Evolutionary conservation across 2,329 filamentous ascomycete genomes (phyloP).

Genomic region (Zelopaecilomyces penicillatus): DNA sequence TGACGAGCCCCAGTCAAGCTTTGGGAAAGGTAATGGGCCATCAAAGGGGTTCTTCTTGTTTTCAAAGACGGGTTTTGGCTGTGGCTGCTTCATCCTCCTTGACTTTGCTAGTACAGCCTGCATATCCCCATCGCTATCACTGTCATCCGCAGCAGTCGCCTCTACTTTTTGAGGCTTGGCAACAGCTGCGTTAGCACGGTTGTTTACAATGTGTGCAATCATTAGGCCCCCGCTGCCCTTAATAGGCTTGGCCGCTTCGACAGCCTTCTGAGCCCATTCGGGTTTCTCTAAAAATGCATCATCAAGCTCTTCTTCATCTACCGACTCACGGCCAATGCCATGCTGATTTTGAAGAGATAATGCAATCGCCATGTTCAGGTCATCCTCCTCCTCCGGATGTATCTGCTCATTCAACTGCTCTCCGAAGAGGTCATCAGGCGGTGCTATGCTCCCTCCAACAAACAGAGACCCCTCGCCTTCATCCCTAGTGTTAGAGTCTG

Average conservation of each 20-base stretch:
- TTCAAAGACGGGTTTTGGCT: slow-evolving; percentile 30
- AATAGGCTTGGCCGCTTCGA: slow-evolving; percentile 42
- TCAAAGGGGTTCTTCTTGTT: slow-evolving; percentile 58
- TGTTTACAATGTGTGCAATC: slow-evolving; percentile 68
- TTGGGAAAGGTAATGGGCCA: slow-evolving; percentile 86
- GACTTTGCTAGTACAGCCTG: slow-evolving; percentile 67
- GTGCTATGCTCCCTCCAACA: slow-evolving; percentile 21
- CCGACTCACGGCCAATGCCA: slow-evolving; percentile 25
- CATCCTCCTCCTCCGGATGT: slow-evolving; percentile 40
- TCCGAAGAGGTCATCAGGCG: slow-evolving; percentile 9
- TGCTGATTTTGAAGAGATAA: slow-evolving; percentile 69
- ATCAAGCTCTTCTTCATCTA: slow-evolving; percentile 38
- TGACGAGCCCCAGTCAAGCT: slow-evolving; percentile 61
- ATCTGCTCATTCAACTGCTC: slow-evolving; percentile 29
- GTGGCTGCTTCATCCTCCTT: slow-evolving; percentile 46
- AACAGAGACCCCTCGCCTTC: slow-evolving; percentile 43
- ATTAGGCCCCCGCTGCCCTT: slow-evolving; percentile 45
- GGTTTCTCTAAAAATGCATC: slow-evolving; percentile 39
- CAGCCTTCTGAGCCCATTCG: slow-evolving; percentile 49
- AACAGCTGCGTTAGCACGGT: slow-evolving; percentile 56
- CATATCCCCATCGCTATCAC: slow-evolving; percentile 75
- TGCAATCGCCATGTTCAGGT: slow-evolving; percentile 73
- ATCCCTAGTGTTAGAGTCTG: slow-evolving; percentile 17
- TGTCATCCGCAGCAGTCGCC: slow-evolving; percentile 28
- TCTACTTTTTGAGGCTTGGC: slow-evolving; percentile 28